Percentiles rank a stretch among this genome's conserved stretches.
Conservation (phyloP, 2,329 filamentous ascomycete genomes). For the Colletotrichum sp. region DNA sequence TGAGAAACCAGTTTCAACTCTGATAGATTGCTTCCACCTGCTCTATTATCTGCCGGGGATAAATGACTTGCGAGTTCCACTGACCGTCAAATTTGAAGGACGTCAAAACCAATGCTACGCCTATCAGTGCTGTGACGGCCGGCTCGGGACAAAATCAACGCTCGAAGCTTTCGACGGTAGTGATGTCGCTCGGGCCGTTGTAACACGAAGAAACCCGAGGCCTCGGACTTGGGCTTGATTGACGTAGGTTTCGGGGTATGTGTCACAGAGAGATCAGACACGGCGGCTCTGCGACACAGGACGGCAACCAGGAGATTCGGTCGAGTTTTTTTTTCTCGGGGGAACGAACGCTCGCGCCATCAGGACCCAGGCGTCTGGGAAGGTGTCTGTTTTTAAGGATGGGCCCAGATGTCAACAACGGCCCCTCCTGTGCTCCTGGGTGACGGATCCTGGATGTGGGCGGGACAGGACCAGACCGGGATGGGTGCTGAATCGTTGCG, state of each 20-base stretch:
- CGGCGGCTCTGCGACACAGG: neutral
- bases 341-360: neutral
- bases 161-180: neutral
- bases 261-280: neutral
- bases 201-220: neutral
- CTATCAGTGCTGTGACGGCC: neutral
- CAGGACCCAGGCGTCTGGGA: neutral
- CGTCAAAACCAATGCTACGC: neutral
- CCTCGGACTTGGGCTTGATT: neutral
- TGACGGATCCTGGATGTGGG: neutral
- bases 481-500: slow-evolving; percentile 8
- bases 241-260: neutral
- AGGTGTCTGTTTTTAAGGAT: neutral
- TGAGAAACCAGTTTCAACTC: neutral
- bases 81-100: neutral
- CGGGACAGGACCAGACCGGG: neutral
- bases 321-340: neutral
- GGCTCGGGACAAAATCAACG: neutral
- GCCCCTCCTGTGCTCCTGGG: neutral
- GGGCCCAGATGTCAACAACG: neutral
- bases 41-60: neutral
- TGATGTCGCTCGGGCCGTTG: neutral
- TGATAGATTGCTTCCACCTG: neutral
- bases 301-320: neutral
- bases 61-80: neutral